Evolutionary conservation across 2,329 filamentous ascomycete genomes (phyloP), one percentile per base, ranked within the genome.

Genomic region (Colletotrichum destructivum): DNA sequence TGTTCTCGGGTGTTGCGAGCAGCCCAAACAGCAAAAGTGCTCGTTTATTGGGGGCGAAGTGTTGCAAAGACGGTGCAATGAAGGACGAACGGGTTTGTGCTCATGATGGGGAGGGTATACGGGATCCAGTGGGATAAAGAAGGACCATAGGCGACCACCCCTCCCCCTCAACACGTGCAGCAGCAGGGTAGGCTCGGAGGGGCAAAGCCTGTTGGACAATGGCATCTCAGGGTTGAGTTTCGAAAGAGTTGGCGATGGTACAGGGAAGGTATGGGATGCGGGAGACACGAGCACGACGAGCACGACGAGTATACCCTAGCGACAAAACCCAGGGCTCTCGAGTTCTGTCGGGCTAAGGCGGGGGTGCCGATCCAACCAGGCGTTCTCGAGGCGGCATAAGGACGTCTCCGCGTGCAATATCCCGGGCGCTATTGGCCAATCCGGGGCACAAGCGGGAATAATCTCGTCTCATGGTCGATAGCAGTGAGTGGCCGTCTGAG

Each of bases 401-500:
- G 16, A 40, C 13, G 35, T 42, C 13, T 59, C 21, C n/a, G 47
- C 5, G 16, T 8, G 3, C 15, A 12, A 9, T 18, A 15, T 9
- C n/a, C 26, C 55, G 16, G 38, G 5, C 13, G 35, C 21, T 46
- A 40, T 62, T 62, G 59, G 35, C 12, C n/a, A 51, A 42, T n/a
- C 46, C 21, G 12, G 18, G 21, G 16, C 46, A 23, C 16, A 3
- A 9, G 11, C 9, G 35, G 8, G 44, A 46, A 47, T 44, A 38
- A 51, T 38, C 44, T 68, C 63, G 68, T 71, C 64, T 71, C 59
- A 69, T 62, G 23, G 42, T 57, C 46, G 23, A 35, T 42, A 63
- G 46, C 42, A 38, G 57, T 63, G 65, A 68, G 52, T 71, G 63
- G 68, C 23, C 47, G 26, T 23, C 26, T 15, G 64, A 71, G 57